phyloP scores from a whole-genome alignment of 371 early-diverging fungal species.

The Basidiobolus meristosporus region DNA sequence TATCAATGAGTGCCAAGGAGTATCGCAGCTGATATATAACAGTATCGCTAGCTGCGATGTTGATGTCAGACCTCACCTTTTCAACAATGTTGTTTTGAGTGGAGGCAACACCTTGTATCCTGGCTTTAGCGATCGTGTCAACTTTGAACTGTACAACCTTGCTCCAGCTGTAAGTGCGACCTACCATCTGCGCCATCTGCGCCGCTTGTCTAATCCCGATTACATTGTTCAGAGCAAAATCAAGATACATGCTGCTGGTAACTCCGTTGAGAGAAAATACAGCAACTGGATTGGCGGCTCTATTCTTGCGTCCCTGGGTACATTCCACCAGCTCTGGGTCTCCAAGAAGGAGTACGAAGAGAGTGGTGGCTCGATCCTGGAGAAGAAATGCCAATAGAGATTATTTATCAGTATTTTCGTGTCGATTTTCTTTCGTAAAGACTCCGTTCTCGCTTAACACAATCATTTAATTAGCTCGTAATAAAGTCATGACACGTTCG shows the following conservation, averaged over 20 bases:
- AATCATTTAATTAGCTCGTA: too few species aligned
- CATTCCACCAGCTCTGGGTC: constrained; percentile 95
- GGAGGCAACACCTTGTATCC: constrained; percentile 80
- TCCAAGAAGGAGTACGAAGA: constrained; percentile 88
- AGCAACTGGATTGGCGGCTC: constrained; percentile 95
- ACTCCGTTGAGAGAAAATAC: constrained; percentile 64
- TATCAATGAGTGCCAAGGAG: constrained; percentile 15
- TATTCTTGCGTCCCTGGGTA: constrained; percentile 80
- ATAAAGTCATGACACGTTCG: too few species aligned
- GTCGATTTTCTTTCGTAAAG: too few species aligned
- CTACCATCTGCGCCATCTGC: neutral
- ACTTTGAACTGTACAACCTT: constrained; percentile 40
- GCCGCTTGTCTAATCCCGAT: neutral
- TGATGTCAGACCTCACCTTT: constrained; percentile 69
- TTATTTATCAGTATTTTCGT: too few species aligned
- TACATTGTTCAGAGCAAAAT: constrained; percentile 34
- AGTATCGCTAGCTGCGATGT: constrained; percentile 60
- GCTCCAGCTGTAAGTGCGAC: constrained; percentile 48
- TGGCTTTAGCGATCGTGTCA: constrained; percentile 74
- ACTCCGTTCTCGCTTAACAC: too few species aligned
- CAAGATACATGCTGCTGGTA: constrained; percentile 60
- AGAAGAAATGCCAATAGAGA: constrained; percentile 61
- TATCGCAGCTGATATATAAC: constrained; percentile 44
- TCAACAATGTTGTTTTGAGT: constrained; percentile 62
- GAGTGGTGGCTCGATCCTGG: constrained; percentile 59